phyloP scores from a whole-genome alignment of 2,329 filamentous ascomycete genomes.

The Pyrenochaeta sp. region DNA sequence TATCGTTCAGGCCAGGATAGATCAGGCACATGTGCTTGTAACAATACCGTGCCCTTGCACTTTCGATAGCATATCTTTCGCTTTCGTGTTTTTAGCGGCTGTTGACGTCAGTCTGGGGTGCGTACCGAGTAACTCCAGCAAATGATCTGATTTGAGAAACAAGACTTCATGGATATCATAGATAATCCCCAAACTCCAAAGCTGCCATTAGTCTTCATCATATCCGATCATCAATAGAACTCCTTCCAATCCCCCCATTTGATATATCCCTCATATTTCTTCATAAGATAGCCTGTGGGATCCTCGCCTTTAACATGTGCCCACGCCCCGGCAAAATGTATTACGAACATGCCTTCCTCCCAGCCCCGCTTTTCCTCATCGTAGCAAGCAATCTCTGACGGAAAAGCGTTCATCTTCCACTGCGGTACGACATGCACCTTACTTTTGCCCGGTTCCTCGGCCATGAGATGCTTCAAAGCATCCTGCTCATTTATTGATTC shows the following conservation, averaged over 20 bases:
- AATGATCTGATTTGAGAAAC: neutral
- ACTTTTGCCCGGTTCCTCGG: constrained; percentile 24
- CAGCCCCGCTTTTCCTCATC: constrained; percentile 42
- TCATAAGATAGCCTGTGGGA: constrained; percentile 50
- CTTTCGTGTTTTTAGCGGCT: too few relatives aligned
- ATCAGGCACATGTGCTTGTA: neutral
- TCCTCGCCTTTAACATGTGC: constrained; percentile 51
- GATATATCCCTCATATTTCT: constrained; percentile 46
- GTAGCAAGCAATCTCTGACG: constrained; percentile 50
- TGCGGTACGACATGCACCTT: constrained; percentile 46
- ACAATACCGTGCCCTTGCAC: too few relatives aligned
- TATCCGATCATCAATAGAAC: constrained; percentile 26
- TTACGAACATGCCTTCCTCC: constrained; percentile 46
- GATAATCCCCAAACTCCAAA: constrained; percentile 1
- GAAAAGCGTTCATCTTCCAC: constrained; percentile 52
- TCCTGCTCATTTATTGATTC: constrained; percentile 51
- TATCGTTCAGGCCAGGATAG: neutral
- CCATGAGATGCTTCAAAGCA: constrained; percentile 46
- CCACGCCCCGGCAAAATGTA: constrained; percentile 56
- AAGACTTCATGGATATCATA: constrained; percentile 8
- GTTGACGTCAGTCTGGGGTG: neutral
- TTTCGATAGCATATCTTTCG: too few relatives aligned
- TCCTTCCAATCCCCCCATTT: constrained; percentile 46
- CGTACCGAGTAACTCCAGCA: neutral
- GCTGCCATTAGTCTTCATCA: neutral